Conservation (phyloP, 352 stramenopile species). For the Phytophthora podocarpi region DNA sequence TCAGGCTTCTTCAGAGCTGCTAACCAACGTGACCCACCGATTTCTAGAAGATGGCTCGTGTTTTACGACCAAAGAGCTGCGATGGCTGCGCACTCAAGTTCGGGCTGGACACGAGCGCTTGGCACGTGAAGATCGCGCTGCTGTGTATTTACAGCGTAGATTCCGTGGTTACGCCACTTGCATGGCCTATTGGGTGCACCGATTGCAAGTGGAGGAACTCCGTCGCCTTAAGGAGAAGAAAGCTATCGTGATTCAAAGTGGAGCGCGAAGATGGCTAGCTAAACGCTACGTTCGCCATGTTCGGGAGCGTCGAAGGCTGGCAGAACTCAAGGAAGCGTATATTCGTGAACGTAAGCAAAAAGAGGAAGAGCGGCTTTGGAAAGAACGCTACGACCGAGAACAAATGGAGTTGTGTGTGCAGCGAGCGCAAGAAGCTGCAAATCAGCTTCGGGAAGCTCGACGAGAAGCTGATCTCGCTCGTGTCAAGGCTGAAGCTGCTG, state of each 20-base stretch:
- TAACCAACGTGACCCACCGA: conserved; percentile 53
- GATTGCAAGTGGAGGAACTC: conserved; percentile 40
- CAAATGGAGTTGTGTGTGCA: conserved; percentile 65
- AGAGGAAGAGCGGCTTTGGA: conserved; percentile 50
- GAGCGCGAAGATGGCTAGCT: conserved; percentile 42
- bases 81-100: conserved; percentile 50
- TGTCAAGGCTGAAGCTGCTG: conserved; percentile 51
- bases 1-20: conserved; percentile 44
- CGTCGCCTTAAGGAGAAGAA: conserved; percentile 40
- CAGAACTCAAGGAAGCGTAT: conserved; percentile 61
- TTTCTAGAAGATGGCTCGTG: conserved; percentile 35
- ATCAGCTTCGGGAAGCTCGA: conserved; percentile 62
- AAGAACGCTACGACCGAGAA: conserved; percentile 63
- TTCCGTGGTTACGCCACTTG: conserved; percentile 58
- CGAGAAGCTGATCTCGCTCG: conserved; percentile 62
- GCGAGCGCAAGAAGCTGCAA: conserved; percentile 46
- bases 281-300: conserved; percentile 34
- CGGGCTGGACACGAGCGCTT: conserved; percentile 39
- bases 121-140: conserved; percentile 40
- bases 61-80: conserved; percentile 47
- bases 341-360: conserved; percentile 66
- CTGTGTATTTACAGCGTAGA: conserved; percentile 57
- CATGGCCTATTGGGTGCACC: conserved; percentile 44
- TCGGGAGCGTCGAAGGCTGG: conserved; percentile 37
- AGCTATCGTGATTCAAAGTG: conserved; percentile 40